Percentiles rank a stretch among this genome's conserved stretches.
phyloP scores from a whole-genome alignment of 371 early-diverging fungal species.

The Mucor velutinosus region DNA sequence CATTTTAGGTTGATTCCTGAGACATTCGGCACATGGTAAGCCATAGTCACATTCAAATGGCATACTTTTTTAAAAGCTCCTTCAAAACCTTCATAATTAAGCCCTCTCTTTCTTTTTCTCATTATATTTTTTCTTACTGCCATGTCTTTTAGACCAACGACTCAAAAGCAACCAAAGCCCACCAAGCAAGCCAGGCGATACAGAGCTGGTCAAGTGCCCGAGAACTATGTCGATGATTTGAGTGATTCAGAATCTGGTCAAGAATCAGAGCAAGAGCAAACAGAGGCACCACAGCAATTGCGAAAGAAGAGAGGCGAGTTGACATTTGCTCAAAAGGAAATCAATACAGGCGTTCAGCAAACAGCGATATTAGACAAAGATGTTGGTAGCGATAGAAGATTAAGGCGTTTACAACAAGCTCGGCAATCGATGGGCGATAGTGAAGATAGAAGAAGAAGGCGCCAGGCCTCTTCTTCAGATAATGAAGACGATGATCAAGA shows the following conservation, averaged over 20 bases:
- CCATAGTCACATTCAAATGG: too few relatives aligned
- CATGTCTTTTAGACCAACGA: slow-evolving; percentile 22
- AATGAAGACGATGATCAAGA: slow-evolving; percentile 29
- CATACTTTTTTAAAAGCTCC: too few relatives aligned
- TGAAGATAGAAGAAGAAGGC: slow-evolving; percentile 45
- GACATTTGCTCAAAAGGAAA: slow-evolving; percentile 50
- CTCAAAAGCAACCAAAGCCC: slow-evolving; percentile 31
- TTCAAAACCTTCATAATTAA: too few relatives aligned
- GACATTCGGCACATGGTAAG: too few relatives aligned
- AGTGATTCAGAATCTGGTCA: slow-evolving; percentile 53
- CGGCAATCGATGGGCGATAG: slow-evolving; percentile 26
- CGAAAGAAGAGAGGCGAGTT: slow-evolving; percentile 22
- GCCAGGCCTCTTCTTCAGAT: slow-evolving; percentile 28
- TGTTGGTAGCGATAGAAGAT: slow-evolving; percentile 44
- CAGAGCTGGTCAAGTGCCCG: slow-evolving; percentile 65
- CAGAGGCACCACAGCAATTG: slow-evolving; percentile 15
- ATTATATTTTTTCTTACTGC: background rate
- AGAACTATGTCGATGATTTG: slow-evolving; percentile 57
- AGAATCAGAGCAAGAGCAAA: slow-evolving; percentile 31
- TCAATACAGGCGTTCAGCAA: slow-evolving; percentile 48
- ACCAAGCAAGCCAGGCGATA: slow-evolving; percentile 61
- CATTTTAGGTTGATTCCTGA: too few relatives aligned
- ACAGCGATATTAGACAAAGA: slow-evolving; percentile 47
- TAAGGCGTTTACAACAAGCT: slow-evolving; percentile 45
- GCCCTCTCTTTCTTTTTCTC: too few relatives aligned